These are phyloP conservation scores for Talaromyces trachyspermus DNA, from an alignment of 495 filamentous ascomycete species.

Conservation along the genomic window DNA sequence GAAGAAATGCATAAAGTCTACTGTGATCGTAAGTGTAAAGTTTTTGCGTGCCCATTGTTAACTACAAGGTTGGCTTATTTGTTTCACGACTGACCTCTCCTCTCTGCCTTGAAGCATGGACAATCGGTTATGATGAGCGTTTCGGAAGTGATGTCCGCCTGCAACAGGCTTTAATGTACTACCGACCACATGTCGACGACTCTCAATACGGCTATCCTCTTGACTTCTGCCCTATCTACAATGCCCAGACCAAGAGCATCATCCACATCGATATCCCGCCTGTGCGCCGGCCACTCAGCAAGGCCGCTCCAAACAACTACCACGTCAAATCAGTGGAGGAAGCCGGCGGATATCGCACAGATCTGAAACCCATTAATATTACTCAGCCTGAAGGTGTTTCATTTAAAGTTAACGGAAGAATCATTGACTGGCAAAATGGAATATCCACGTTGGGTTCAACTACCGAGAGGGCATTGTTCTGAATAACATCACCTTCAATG, in stretches of 20 bases:
- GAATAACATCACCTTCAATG: conserved; percentile 86
- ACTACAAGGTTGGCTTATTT: too few species aligned
- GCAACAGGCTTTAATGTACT: conserved; percentile 95
- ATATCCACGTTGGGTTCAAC: conserved; percentile 90
- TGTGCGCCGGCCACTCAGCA: conserved; percentile 70
- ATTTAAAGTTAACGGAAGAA: conserved; percentile 71
- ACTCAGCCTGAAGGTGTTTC: conserved; percentile 92
- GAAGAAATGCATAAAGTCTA: conserved; percentile 91
- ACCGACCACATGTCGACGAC: conserved; percentile 78
- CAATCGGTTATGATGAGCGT: conserved; percentile 90
- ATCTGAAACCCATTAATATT: conserved; percentile 90
- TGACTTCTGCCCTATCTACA: conserved; percentile 92
- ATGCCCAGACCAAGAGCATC: conserved; percentile 74
- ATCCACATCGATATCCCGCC: conserved; percentile 85
- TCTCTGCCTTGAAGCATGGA: too few species aligned
- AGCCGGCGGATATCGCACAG: conserved; percentile 63
- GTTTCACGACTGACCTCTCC: too few species aligned
- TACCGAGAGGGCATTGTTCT: conserved; percentile 91
- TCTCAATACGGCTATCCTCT: conserved; percentile 87
- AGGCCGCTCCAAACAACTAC: conserved; percentile 70
- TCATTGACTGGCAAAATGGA: conserved; percentile 93
- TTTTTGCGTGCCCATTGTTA: too few species aligned
- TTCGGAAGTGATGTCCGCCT: conserved; percentile 74
- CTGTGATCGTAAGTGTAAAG: conserved; percentile 78
- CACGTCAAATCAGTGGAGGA: conserved; percentile 66